Evolutionary conservation across 257 asterid species (phyloP).

Genomic region (Gardenia jasminoides): DNA sequence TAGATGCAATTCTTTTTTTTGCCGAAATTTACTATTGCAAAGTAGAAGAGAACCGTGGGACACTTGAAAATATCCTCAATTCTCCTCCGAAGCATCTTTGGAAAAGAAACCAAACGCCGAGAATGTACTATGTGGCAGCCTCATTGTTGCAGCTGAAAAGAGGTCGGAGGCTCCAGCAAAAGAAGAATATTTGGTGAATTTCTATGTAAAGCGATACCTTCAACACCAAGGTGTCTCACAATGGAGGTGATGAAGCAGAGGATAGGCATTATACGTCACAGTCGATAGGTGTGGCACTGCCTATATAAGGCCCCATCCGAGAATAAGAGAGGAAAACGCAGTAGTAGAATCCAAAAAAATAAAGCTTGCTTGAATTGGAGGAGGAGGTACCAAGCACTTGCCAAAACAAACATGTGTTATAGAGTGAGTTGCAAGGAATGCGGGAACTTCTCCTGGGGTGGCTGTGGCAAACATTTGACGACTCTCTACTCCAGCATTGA

Average conservation of each 20-base stretch:
- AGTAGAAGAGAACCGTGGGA: background rate
- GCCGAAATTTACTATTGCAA: background rate
- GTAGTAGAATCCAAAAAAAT: background rate
- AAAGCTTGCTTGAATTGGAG: background rate
- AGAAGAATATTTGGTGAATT: conserved; percentile 14
- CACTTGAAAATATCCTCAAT: background rate
- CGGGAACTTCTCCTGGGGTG: conserved; percentile 63
- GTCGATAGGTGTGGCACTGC: conserved; percentile 3
- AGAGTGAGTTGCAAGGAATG: conserved; percentile 62
- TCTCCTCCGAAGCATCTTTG: background rate
- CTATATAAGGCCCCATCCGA: background rate
- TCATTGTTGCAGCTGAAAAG: background rate
- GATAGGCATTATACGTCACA: conserved; percentile 1
- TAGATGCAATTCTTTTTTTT: background rate
- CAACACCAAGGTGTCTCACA: background rate
- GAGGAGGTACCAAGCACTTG: background rate
- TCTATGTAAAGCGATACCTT: conserved; percentile 20
- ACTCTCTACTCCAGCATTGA: conserved; percentile 44
- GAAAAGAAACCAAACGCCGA: background rate
- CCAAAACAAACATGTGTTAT: conserved; percentile 44
- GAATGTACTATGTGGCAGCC: background rate
- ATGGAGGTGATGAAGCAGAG: background rate
- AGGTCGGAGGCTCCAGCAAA: background rate
- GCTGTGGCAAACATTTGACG: conserved; percentile 63
- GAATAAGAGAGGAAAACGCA: background rate